A percentile compares a stretch with the other conserved stretches of the same genome.
phyloP scores from a whole-genome alignment of 2,329 filamentous ascomycete genomes.

The Cordyceps cicadae region DNA sequence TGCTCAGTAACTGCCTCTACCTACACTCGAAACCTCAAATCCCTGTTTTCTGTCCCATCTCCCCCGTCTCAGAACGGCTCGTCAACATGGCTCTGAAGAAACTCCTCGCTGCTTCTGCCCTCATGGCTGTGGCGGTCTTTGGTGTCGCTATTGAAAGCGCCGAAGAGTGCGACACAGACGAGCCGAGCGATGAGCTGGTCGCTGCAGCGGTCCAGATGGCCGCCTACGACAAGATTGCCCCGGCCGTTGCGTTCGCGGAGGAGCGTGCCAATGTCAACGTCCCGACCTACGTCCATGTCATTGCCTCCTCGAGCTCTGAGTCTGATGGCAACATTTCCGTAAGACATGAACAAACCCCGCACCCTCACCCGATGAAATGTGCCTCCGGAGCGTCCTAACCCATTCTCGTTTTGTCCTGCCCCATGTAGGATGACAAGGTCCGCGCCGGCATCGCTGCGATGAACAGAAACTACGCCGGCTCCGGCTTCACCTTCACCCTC shows the following conservation, averaged over 20 bases:
- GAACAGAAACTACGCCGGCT: neutral
- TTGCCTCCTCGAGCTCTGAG: neutral
- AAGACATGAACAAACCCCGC: neutral
- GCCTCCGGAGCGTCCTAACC: neutral
- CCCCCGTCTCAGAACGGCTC: too few species aligned
- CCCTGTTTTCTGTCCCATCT: too few species aligned
- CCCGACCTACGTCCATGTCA: constrained; percentile 4
- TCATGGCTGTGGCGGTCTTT: neutral
- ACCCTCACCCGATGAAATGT: too few species aligned
- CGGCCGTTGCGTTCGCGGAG: neutral
- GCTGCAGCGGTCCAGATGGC: neutral
- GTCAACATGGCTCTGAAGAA: too few species aligned
- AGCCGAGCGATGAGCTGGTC: neutral
- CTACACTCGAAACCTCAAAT: too few species aligned
- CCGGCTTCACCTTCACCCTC: constrained; percentile 29
- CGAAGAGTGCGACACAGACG: neutral
- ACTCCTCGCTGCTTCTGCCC: too few species aligned
- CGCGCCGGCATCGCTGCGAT: neutral
- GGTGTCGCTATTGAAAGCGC: neutral
- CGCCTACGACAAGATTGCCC: neutral
- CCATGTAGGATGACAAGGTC: neutral
- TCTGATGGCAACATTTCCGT: constrained; percentile 5
- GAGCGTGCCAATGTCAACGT: neutral
- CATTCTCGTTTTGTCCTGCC: neutral
- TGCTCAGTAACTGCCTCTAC: too few species aligned